Percentiles rank a stretch among this genome's conserved stretches.
Conservation (phyloP, 164 flowering plant species). For the Vitis vinifera region ASM3070453v1 NC_081812.1:17076001-17076500, state of each 20-base stretch:
- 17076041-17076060: constrained; percentile 2
- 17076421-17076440: no score
- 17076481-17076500: no score
- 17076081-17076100: constrained; percentile 68
- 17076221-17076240: constrained; percentile 68
- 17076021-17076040: not conserved
- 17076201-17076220: constrained; percentile 71
- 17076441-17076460: no score
- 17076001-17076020: not conserved
- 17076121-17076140: constrained; percentile 68
- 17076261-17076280: not conserved
- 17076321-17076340: not conserved
- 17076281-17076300: not conserved
- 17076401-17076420: no score
- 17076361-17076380: no score
- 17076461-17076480: no score
- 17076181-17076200: constrained; percentile 68
- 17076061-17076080: constrained; percentile 30
- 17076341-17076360: no score
- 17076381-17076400: no score
- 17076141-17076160: constrained; percentile 58
- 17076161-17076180: constrained; percentile 52
- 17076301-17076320: not conserved
- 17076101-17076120: constrained; percentile 68
- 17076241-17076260: constrained; percentile 43